Percentiles rank a stretch among this genome's conserved stretches.
Evolutionary conservation across 116 monocot genomes (phyloP).

Genomic region (Zostera marina): DNA sequence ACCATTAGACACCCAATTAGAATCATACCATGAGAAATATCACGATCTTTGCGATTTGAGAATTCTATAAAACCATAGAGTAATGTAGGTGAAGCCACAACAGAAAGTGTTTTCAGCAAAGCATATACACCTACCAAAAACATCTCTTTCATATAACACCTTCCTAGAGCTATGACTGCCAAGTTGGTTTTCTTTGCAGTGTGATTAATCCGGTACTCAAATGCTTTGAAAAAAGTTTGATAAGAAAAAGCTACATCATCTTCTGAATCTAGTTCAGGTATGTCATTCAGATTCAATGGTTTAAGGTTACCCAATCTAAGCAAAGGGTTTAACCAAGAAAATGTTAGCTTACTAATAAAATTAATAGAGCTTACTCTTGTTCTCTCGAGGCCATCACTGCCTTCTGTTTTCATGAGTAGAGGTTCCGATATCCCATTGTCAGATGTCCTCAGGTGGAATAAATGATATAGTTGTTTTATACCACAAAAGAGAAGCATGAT

Average conservation of each 20-base stretch:
- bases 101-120: slow-evolving; percentile 30
- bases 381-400: neutral
- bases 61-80: slow-evolving; percentile 55
- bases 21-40: slow-evolving; percentile 14
- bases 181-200: slow-evolving; percentile 8
- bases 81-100: slow-evolving; percentile 25
- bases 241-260: slow-evolving; percentile 33
- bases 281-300: slow-evolving; percentile 31
- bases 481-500: slow-evolving; percentile 29
- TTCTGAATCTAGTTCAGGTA: slow-evolving; percentile 37
- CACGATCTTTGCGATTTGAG: slow-evolving; percentile 17
- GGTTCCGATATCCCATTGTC: slow-evolving; percentile 12
- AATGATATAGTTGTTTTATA: slow-evolving; percentile 2
- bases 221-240: slow-evolving; percentile 23
- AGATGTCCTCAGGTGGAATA: neutral
- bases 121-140: slow-evolving; percentile 45
- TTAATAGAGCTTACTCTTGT: slow-evolving; percentile 12
- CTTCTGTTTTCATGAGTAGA: slow-evolving; percentile 10
- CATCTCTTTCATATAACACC: slow-evolving; percentile 45
- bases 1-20: slow-evolving; percentile 27
- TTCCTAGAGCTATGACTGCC: slow-evolving; percentile 22
- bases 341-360: slow-evolving; percentile 32
- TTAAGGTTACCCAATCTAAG: slow-evolving; percentile 33
- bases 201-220: slow-evolving; percentile 19
- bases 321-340: slow-evolving; percentile 63